Evolutionary conservation across 2,329 filamentous ascomycete genomes (phyloP), one percentile per base, ranked within the genome.

Genomic region (Diaporthe sp.): DNA sequence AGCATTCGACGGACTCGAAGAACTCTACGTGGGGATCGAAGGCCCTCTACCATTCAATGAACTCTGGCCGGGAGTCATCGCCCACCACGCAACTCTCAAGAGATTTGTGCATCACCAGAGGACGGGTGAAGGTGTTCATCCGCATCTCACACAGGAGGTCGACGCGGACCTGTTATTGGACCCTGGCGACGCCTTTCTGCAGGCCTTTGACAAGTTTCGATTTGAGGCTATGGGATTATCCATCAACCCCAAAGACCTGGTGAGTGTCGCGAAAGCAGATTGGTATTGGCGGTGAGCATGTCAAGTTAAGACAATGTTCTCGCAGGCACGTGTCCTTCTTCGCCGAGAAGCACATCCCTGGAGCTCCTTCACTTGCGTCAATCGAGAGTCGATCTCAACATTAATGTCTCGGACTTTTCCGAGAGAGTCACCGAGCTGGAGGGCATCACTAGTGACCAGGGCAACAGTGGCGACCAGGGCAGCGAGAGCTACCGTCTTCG

Each of bases 141-240:
- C 5, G 3, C 2, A 22, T 22, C 3, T 8, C 13, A 4, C 12
- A 1, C 7, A n/a, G 10, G 2, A 15, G n/a, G 17, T 55, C 2
- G 12, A 55, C 51, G 13, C 25, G 25, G 51, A 55, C n/a, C 12
- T 55, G 15, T 25, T 25, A 22, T n/a, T 22, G 55, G 13, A 37
- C 31, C 19, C 22, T 3, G 22, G 28, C 7, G 13, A 57, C 15
- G 10, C 49, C 2, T 31, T n/a, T 31, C 17, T n/a, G 31, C 3
- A 37, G 10, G 10, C 8, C 1, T 22, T 53, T 51, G 44, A 37
- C 44, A 8, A 9, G 5, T n/a, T 67, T 12, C 28, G 37, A 37
- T 13, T 67, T 7, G 62, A 51, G 8, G 62, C 62, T 9, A 17
- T 51, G 22, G 44, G 62, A 17, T 4, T 68, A 9, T 51, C 19